Base-by-base conservation (phyloP, 2,329 filamentous ascomycete genomes). In the Pseudogymnoascus sp. region DNA sequence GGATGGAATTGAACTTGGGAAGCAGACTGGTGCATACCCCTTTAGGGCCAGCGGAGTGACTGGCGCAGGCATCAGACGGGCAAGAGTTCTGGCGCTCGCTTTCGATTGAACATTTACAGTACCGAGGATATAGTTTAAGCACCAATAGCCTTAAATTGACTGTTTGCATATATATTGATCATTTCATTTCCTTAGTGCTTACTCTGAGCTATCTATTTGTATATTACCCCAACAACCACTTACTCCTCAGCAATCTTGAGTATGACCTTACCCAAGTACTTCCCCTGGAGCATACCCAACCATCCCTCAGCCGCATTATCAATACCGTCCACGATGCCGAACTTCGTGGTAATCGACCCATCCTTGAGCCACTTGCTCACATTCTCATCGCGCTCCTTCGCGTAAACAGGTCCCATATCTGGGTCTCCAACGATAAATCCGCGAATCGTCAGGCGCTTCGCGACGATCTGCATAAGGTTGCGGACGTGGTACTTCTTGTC, bases 251-350 rank as follows among this genome's bases (percentile, higher is more conserved):
- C 69, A 67, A 88, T 84, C 78, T 87, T 85, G 71, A 89, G 70
- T n/a, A 89, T 80, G 14, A 87, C 84, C 79, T 90, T 91, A 62
- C 88, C 88, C 72, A 88, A 86, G 75, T 90, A 90, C 76, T 86
- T 82, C 23, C 88, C 88, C 66, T 80, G 74, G 65, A 90, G 79
- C 77, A 90, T 84, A 12, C 85, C 86, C 62, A 90, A 72, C 65
- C 90, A 79, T 1, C 85, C 88, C 59, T 88, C 82, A 16, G 81
- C 75, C 3, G 81, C 83, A 69, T 87, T 84, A 65, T 90, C 87
- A 66, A 90, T 87, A 4, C 87, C 88, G 37, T 82, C 77, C 1
- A 84, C 88, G 65, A 87, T 78, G 67, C 80, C 79, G 67, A 82
- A 76, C 70, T 81, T 79, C 4, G 81, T 78, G 77, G 86, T 86